These are phyloP conservation scores for Crucibulum laeve DNA, from an alignment of 768 basidiomycete genomes.

Conservation along the genomic window DNA sequence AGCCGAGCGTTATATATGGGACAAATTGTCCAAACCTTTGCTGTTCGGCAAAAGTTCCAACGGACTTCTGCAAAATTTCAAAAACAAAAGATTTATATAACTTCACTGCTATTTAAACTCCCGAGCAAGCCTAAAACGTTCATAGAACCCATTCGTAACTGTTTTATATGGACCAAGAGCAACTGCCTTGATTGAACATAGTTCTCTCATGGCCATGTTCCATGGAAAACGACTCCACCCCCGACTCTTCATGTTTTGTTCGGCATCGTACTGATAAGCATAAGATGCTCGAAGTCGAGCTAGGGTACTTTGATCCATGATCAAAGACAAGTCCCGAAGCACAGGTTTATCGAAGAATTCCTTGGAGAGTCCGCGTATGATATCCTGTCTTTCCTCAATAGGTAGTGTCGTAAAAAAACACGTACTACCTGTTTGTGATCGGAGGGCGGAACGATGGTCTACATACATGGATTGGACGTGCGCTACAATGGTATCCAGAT, in stretches of 20 bases:
- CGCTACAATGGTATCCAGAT: slow-evolving; percentile 28
- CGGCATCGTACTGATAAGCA: slow-evolving; percentile 36
- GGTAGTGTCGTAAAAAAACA: slow-evolving; percentile 27
- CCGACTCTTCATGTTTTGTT: slow-evolving; percentile 6
- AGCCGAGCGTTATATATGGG: too few relatives aligned
- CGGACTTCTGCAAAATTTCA: too few relatives aligned
- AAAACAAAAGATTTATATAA: not conserved
- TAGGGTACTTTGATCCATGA: slow-evolving; percentile 23
- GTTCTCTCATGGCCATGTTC: slow-evolving; percentile 43
- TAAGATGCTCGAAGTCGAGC: slow-evolving; percentile 43
- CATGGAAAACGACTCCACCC: slow-evolving; percentile 43
- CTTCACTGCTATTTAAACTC: slow-evolving; percentile 6
- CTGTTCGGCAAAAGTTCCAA: too few relatives aligned
- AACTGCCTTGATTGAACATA: slow-evolving; percentile 46
- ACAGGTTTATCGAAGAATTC: slow-evolving; percentile 31
- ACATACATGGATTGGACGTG: slow-evolving; percentile 34
- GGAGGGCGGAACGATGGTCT: slow-evolving; percentile 11
- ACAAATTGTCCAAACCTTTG: too few relatives aligned
- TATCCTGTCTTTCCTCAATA: slow-evolving; percentile 46
- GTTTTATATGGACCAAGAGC: slow-evolving; percentile 36
- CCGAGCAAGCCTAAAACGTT: slow-evolving; percentile 17
- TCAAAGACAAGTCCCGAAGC: slow-evolving; percentile 15
- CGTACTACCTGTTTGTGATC: slow-evolving; percentile 7
- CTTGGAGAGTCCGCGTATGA: slow-evolving; percentile 36
- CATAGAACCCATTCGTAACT: slow-evolving; percentile 36